Evolutionary conservation across 2,329 filamentous ascomycete genomes (phyloP).

Genomic region (Scytalidium lignicola): DNA sequence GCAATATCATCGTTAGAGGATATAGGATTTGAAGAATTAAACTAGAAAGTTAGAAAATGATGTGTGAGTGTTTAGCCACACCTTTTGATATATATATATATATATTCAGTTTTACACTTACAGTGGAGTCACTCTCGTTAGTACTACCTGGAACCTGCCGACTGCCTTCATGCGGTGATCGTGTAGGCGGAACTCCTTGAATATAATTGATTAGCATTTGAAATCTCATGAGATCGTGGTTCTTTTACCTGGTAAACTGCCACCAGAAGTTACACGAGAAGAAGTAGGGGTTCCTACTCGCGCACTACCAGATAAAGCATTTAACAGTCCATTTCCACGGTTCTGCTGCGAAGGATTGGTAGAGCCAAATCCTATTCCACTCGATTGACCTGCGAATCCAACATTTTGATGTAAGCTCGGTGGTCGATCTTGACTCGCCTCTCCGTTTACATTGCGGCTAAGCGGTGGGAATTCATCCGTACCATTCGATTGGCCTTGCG

Average conservation of each 20-base stretch:
- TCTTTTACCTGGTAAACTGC: constrained; percentile 22
- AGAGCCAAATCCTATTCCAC: constrained; percentile 31
- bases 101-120: constrained; percentile 12
- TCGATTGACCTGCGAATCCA: constrained; percentile 46
- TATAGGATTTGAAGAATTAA: constrained; percentile 14
- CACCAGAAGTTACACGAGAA: constrained; percentile 24
- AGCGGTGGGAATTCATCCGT: constrained; percentile 60
- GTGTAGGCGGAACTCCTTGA: constrained; percentile 20
- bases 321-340: constrained; percentile 57
- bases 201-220: not conserved
- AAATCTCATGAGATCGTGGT: not conserved
- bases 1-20: constrained; percentile 15
- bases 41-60: constrained; percentile 17
- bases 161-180: constrained; percentile 20
- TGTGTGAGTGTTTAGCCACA: constrained; percentile 11
- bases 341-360: constrained; percentile 33
- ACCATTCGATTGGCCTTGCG: constrained; percentile 36
- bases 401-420: constrained; percentile 50
- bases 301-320: constrained; percentile 56
- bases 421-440: constrained; percentile 51
- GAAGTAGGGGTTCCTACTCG: constrained; percentile 43
- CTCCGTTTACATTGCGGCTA: constrained; percentile 51
- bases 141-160: constrained; percentile 15
- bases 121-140: constrained; percentile 18
- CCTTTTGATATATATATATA: not conserved